Evolutionary conservation across 441 rosid species (phyloP), one percentile per base, ranked within the genome.

Genomic region (Croton setiger): DNA sequence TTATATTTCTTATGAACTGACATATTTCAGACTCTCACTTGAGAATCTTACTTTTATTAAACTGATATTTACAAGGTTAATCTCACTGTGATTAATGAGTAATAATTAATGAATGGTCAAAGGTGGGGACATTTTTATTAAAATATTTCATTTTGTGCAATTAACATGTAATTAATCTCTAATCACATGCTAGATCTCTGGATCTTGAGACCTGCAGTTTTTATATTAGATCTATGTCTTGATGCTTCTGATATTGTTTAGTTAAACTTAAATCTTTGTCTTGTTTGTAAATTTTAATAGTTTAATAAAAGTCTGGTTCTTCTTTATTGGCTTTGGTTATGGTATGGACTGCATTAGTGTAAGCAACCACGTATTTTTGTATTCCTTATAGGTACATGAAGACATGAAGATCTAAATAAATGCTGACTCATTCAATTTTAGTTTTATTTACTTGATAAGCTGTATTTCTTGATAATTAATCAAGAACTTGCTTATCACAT

Each of bases 131-230:
- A 9, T 11, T 11, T 5, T 48, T 58, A 55, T 20, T 64, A 64
- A 64, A 71, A 72, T 67, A 76, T 63, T 72, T 49, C 9, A 58
- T 21, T 39, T 27, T 49, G 37, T 71, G 56, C 67, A 71, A 51
- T 68, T 68, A 65, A 59, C 74, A 35, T 59, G 37, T 53, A 37
- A 49, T 60, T 60, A 60, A 60, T 60, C 43, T 60, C 8, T 49
- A 6, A 20, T 53, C 78, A 53, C 76, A 47, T 80, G 73, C 75
- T 73, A 75, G 59, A 37, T 52, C 61, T 61, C 58, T 39, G 48
- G 57, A 72, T 62, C 73, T 63, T 53, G 64, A 48, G 71, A 71
- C 53, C 68, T 53, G 4, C 17, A 52, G 61, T 70, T 53, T 60
- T 21, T 59, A 43, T 72, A 21, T 49, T 33, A 6, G 11, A 12